Conservation (phyloP, 371 early-diverging fungal genomes). For the Mucor velutinosus region DNA sequence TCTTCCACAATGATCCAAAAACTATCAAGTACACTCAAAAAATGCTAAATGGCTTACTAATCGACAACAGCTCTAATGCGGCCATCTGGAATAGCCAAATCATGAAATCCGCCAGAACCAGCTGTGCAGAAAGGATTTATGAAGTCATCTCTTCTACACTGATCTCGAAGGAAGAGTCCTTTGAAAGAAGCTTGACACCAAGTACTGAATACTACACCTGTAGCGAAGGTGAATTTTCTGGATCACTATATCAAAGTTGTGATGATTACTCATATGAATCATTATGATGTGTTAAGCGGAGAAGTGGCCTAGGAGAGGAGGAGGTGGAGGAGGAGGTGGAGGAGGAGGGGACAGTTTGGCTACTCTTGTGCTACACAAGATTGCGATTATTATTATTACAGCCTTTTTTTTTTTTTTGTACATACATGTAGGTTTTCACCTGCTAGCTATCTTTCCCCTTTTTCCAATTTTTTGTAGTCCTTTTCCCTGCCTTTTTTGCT, state of each 20-base stretch:
- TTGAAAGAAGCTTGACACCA: neutral
- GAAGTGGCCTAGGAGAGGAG: neutral
- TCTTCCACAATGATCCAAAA: neutral
- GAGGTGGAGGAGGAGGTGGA: neutral
- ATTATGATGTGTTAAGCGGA: constrained; percentile 1
- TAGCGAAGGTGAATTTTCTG: neutral
- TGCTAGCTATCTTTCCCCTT: neutral
- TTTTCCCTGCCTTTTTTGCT: neutral
- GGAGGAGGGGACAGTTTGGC: neutral
- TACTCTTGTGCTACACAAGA: neutral
- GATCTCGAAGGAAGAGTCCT: neutral
- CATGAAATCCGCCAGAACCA: neutral
- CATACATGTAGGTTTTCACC: neutral
- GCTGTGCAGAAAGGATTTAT: neutral
- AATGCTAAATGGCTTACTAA: neutral
- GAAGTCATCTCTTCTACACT: neutral
- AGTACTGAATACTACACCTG: neutral
- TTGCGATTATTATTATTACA: neutral
- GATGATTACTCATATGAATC: constrained; percentile 1
- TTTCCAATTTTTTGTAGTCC: neutral
- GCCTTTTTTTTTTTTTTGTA: neutral
- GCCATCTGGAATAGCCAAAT: neutral
- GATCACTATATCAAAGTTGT: neutral
- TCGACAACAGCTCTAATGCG: neutral
- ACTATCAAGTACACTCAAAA: neutral